Conservation (phyloP, 176 grass and related monocot species). For the Musa acuminata region DNA sequence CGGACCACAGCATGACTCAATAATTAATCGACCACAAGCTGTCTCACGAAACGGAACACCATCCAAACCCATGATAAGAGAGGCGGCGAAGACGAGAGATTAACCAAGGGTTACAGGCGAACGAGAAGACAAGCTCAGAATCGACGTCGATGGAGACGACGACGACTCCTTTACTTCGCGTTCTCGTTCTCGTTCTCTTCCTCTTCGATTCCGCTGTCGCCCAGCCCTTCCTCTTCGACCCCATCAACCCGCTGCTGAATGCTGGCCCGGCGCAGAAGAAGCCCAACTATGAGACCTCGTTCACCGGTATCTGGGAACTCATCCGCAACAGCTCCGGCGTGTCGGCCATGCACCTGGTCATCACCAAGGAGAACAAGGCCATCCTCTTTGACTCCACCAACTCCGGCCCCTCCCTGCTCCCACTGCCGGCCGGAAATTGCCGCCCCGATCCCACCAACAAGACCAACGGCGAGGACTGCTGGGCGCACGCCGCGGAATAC, state of each 20-base stretch:
- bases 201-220: too few species aligned
- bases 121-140: too few species aligned
- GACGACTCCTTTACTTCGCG: too few species aligned
- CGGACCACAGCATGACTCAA: too few species aligned
- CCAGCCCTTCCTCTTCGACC: too few species aligned
- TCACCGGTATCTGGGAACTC: conserved; percentile 29
- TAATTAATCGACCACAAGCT: too few species aligned
- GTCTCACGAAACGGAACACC: too few species aligned
- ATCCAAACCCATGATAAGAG: too few species aligned
- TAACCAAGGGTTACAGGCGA: too few species aligned
- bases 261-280: neutral
- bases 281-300: neutral
- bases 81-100: neutral
- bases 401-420: conserved; percentile 12
- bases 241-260: too few species aligned
- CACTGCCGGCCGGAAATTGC: conserved; percentile 20
- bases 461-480: conserved; percentile 17
- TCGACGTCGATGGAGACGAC: too few species aligned
- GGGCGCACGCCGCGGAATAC: conserved; percentile 34
- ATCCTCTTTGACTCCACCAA: conserved; percentile 30
- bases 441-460: neutral
- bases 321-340: conserved; percentile 25
- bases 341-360: conserved; percentile 33
- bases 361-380: conserved; percentile 31
- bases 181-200: too few species aligned